Conservation (phyloP, 2,329 filamentous ascomycete species). For the Xylariaceae sp. region DNA sequence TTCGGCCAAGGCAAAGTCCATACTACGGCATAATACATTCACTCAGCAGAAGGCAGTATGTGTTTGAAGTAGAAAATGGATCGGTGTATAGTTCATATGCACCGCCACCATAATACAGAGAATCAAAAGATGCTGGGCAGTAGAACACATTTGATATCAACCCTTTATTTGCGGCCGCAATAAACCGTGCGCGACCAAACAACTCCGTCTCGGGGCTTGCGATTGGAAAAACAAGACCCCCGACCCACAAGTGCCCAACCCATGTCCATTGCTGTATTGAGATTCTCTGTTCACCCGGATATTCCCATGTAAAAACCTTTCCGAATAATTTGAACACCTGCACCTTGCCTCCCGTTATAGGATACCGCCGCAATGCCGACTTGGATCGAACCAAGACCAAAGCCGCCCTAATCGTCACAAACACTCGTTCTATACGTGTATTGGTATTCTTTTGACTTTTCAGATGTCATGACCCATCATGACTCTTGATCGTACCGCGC, state of each 20-base stretch:
- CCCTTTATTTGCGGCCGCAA: conserved; percentile 32
- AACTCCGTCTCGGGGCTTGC: conserved; percentile 35
- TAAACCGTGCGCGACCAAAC: conserved; percentile 28
- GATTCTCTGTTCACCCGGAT: conserved; percentile 32
- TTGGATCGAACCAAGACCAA: conserved; percentile 38
- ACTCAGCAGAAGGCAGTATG: too few species aligned
- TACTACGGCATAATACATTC: too few species aligned
- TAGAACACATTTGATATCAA: too few species aligned
- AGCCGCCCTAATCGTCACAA: conserved; percentile 33
- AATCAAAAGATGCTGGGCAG: conserved; percentile 18
- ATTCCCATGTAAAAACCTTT: conserved; percentile 26
- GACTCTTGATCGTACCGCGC: conserved; percentile 44
- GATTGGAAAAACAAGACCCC: conserved; percentile 29
- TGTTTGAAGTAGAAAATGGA: conserved; percentile 2
- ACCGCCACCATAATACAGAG: conserved; percentile 22
- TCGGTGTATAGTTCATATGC: conserved; percentile 11
- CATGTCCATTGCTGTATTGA: conserved; percentile 28
- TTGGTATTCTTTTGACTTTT: conserved; percentile 38
- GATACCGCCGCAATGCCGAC: conserved; percentile 27
- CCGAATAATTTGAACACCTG: conserved; percentile 19
- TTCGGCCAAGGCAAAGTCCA: too few species aligned
- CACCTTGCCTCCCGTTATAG: conserved; percentile 18
- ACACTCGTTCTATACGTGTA: conserved; percentile 49
- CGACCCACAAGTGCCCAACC: conserved; percentile 25
- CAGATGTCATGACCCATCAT: conserved; percentile 49